Percentiles rank a stretch among this genome's conserved stretches.
Evolutionary conservation across 805 yeast species (phyloP).

Genomic region (Saccharomycopsis sp.): DNA sequence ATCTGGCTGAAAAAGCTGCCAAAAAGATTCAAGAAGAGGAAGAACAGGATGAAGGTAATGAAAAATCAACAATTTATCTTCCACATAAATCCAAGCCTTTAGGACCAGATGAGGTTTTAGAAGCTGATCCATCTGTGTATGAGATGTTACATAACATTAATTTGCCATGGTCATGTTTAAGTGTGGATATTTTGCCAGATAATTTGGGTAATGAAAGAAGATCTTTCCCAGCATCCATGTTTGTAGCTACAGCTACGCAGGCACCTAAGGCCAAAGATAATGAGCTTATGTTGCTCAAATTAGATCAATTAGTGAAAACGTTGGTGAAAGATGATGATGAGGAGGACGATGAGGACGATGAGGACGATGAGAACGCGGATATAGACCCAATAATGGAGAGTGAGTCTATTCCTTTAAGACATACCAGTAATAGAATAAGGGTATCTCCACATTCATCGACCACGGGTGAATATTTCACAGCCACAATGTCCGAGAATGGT

Average conservation of each 20-base stretch:
- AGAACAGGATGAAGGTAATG: constrained; percentile 26
- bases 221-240: constrained; percentile 79
- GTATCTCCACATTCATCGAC: constrained; percentile 68
- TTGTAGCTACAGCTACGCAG: constrained; percentile 88
- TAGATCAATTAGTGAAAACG: constrained; percentile 78
- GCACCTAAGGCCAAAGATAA: constrained; percentile 84
- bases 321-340: constrained; percentile 78
- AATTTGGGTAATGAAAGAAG: constrained; percentile 82
- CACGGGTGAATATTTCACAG: constrained; percentile 79
- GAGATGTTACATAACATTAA: constrained; percentile 94
- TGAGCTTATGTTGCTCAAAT: constrained; percentile 76
- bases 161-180: constrained; percentile 95
- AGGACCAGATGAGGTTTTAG: constrained; percentile 92
- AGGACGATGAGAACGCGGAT: constrained; percentile 60
- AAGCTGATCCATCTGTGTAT: constrained; percentile 93
- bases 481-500: constrained; percentile 84
- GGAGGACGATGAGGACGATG: constrained; percentile 67
- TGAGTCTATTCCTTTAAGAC: constrained; percentile 67
- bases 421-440: constrained; percentile 85
- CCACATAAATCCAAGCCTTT: constrained; percentile 87
- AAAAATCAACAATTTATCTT: constrained; percentile 52
- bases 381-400: constrained; percentile 83
- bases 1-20: constrained; percentile 23
- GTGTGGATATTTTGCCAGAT: constrained; percentile 86
- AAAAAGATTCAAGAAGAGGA: constrained; percentile 21